These are phyloP conservation scores for Starmerella bombi DNA, from an alignment of 805 yeast species.

Conservation along the genomic window DNA sequence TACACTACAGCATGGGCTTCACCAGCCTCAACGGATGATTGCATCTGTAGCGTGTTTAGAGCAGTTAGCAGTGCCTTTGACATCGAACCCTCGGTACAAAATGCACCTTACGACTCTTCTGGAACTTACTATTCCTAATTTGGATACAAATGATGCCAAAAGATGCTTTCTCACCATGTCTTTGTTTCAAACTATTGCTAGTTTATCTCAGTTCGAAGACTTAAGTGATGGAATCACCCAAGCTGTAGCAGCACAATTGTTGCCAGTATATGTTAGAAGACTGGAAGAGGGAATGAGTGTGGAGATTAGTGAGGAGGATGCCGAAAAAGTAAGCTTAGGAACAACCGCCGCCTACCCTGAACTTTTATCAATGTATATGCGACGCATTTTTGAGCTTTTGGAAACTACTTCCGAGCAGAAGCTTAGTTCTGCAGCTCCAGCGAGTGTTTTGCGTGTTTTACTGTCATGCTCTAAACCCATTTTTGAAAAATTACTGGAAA, in stretches of 20 bases:
- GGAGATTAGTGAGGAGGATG: constrained; percentile 32
- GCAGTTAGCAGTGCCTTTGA: constrained; percentile 53
- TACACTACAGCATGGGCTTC: constrained; percentile 30
- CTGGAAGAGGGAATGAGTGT: constrained; percentile 8
- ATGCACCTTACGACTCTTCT: constrained; percentile 68
- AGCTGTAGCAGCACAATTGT: constrained; percentile 8
- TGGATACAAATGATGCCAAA: constrained; percentile 75
- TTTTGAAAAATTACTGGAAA: constrained; percentile 22
- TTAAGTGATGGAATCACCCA: constrained; percentile 26
- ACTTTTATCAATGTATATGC: constrained; percentile 43
- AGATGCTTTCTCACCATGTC: constrained; percentile 58
- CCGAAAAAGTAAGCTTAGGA: constrained; percentile 49
- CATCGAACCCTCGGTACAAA: constrained; percentile 47
- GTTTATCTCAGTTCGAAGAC: constrained; percentile 60
- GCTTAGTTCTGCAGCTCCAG: constrained; percentile 11
- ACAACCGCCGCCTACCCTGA: constrained; percentile 60
- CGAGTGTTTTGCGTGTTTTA: constrained; percentile 11
- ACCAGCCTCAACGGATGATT: constrained; percentile 57
- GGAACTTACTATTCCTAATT: constrained; percentile 58
- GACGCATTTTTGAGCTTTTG: constrained; percentile 46
- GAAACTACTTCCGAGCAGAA: constrained; percentile 34
- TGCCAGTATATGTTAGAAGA: constrained; percentile 13
- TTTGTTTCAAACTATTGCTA: constrained; percentile 54
- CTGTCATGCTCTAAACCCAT: constrained; percentile 21
- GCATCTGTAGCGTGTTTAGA: constrained; percentile 59